These are phyloP conservation scores for Rhizophagus clarus DNA, from an alignment of 192 early-diverging fungal genomes.

Conservation along the genomic window DNA sequence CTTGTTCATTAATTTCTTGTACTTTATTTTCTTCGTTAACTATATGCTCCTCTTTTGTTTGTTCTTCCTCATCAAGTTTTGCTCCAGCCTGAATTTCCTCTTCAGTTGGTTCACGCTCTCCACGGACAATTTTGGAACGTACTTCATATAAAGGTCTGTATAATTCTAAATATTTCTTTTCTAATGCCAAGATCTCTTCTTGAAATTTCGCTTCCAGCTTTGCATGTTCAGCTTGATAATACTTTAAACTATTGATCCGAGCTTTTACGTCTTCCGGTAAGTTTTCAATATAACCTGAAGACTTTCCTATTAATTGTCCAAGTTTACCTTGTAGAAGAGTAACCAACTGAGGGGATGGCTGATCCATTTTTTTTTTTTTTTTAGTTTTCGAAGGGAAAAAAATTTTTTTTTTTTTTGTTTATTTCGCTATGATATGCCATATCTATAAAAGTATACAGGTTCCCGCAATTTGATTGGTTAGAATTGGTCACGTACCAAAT, in stretches of 20 bases:
- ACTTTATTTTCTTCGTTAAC: slow-evolving; percentile 34
- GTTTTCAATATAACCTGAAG: slow-evolving; percentile 72
- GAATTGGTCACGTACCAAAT: too few species aligned
- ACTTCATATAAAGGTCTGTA: slow-evolving; percentile 91
- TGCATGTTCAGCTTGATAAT: slow-evolving; percentile 85
- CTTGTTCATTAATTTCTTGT: slow-evolving; percentile 41
- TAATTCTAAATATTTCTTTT: slow-evolving; percentile 91
- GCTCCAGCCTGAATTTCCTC: slow-evolving; percentile 72
- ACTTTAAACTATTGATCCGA: slow-evolving; percentile 85
- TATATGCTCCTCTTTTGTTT: slow-evolving; percentile 51
- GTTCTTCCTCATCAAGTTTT: slow-evolving; percentile 63
- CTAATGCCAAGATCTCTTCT: slow-evolving; percentile 90
- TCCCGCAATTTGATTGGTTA: too few species aligned
- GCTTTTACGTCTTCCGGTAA: slow-evolving; percentile 79
- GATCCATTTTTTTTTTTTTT: slow-evolving; percentile 21
- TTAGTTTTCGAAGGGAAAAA: neutral
- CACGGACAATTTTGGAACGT: slow-evolving; percentile 79
- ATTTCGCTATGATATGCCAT: too few species aligned
- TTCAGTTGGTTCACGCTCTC: slow-evolving; percentile 87
- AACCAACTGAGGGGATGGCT: slow-evolving; percentile 17
- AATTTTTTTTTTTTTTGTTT: neutral
- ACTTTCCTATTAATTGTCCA: slow-evolving; percentile 74
- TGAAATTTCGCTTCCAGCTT: slow-evolving; percentile 88
- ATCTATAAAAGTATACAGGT: too few species aligned
- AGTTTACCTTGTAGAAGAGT: slow-evolving; percentile 77